phyloP scores from a whole-genome alignment of 805 yeast species.

The Candida taoyuanica region DNA sequence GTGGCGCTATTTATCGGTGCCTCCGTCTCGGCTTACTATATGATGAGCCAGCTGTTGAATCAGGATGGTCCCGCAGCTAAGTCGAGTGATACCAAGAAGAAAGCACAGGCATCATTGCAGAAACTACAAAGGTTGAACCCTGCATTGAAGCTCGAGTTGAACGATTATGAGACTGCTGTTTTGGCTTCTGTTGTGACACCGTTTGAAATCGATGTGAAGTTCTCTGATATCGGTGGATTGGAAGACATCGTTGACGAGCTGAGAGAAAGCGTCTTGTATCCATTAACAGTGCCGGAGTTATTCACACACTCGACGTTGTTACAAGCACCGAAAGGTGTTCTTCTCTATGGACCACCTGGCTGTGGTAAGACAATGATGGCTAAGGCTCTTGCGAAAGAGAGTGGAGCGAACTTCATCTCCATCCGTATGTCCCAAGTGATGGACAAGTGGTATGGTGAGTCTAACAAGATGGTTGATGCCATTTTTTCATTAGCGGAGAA shows the following conservation, averaged over 20 bases:
- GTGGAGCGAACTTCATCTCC: conserved; percentile 87
- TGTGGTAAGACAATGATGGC: conserved; percentile 98
- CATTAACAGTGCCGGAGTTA: conserved; percentile 71
- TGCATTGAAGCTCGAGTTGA: conserved; percentile 45
- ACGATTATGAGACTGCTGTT: conserved; percentile 73
- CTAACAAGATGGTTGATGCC: conserved; percentile 90
- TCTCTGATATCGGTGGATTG: conserved; percentile 84
- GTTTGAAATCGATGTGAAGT: conserved; percentile 70
- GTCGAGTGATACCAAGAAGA: conserved; percentile 56
- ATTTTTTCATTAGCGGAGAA: conserved; percentile 85
- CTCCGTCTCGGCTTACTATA: conserved; percentile 64
- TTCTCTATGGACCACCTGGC: conserved; percentile 94
- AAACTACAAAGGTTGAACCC: conserved; percentile 61
- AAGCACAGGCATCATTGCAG: conserved; percentile 52
- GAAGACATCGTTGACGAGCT: conserved; percentile 79
- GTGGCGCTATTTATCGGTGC: conserved; percentile 54
- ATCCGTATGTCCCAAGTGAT: conserved; percentile 89
- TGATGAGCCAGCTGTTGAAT: conserved; percentile 41
- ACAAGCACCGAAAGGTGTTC: conserved; percentile 92
- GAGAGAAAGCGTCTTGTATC: conserved; percentile 83
- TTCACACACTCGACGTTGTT: conserved; percentile 69
- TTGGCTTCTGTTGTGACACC: conserved; percentile 79
- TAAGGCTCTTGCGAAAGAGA: conserved; percentile 87
- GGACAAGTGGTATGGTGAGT: conserved; percentile 98
- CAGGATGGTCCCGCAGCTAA: conserved; percentile 43